These are phyloP conservation scores for Apiosordaria backusii DNA, from an alignment of 495 filamentous ascomycete species.

Conservation along the genomic window DNA sequence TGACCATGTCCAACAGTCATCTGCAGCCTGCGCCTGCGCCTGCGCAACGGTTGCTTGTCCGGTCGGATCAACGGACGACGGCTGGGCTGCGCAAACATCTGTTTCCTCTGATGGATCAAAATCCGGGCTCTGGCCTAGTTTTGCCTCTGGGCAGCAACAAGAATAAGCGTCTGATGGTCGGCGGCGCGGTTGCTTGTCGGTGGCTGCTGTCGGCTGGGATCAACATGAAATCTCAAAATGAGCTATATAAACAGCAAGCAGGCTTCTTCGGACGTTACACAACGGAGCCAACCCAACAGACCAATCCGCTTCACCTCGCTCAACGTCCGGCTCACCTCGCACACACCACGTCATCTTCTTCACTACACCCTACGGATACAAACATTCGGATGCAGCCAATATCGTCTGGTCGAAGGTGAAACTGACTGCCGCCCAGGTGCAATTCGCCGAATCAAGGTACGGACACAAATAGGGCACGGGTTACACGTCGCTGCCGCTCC, in stretches of 20 bases:
- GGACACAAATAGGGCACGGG: conserved; percentile 1
- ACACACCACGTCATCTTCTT: background rate
- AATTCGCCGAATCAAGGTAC: conserved; percentile 1
- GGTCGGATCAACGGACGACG: background rate
- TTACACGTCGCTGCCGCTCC: background rate
- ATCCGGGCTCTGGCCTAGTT: background rate
- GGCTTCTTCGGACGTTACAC: conserved; percentile 1
- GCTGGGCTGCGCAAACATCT: background rate
- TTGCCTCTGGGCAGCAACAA: background rate
- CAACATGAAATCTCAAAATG: background rate
- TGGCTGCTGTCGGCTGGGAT: background rate
- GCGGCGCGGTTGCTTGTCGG: background rate
- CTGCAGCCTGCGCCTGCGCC: too few species aligned
- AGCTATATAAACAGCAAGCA: background rate
- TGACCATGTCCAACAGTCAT: background rate
- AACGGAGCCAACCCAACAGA: background rate
- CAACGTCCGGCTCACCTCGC: background rate
- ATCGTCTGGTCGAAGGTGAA: background rate
- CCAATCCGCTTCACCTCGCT: background rate
- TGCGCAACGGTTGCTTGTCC: background rate
- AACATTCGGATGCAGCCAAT: conserved; percentile 1
- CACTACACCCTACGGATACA: background rate
- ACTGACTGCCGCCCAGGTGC: background rate
- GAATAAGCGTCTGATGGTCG: background rate
- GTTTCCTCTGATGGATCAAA: background rate